Evolutionary conservation across 1,139 yeast species (phyloP).

Genomic region (Yamadazyma oceani): DNA sequence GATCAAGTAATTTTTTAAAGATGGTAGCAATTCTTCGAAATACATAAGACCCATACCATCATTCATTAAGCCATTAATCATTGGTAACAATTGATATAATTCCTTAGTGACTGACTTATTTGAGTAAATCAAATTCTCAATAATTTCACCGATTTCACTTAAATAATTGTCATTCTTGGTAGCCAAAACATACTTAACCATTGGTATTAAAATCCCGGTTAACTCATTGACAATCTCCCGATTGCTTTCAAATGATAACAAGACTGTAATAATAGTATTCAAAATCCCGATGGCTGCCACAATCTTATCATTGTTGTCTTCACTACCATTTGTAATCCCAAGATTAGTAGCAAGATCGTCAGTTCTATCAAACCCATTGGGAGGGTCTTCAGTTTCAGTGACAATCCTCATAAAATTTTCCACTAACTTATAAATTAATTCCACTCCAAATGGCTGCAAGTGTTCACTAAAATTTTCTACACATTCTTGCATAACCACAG

Average conservation of each 20-base stretch:
- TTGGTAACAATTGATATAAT: slow-evolving; percentile 73
- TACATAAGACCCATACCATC: slow-evolving; percentile 60
- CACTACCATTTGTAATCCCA: slow-evolving; percentile 10
- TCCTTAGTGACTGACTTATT: slow-evolving; percentile 67
- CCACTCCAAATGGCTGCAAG: slow-evolving; percentile 90
- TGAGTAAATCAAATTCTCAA: slow-evolving; percentile 82
- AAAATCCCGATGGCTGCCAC: slow-evolving; percentile 87
- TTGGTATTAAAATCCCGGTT: slow-evolving; percentile 75
- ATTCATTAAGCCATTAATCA: slow-evolving; percentile 51
- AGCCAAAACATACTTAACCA: slow-evolving; percentile 63
- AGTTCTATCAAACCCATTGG: slow-evolving; percentile 40
- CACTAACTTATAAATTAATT: slow-evolving; percentile 74
- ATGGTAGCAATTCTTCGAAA: slow-evolving; percentile 74
- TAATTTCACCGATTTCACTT: slow-evolving; percentile 78
- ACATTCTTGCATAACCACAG: slow-evolving; percentile 93
- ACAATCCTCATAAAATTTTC: slow-evolving; percentile 79
- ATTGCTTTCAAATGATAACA: slow-evolving; percentile 83
- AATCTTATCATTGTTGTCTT: slow-evolving; percentile 62
- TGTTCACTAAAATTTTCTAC: slow-evolving; percentile 88
- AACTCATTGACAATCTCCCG: slow-evolving; percentile 62
- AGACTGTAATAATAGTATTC: slow-evolving; percentile 84
- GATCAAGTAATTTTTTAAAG: slow-evolving; percentile 73
- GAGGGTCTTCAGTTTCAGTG: slow-evolving; percentile 63
- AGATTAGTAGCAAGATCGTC: slow-evolving; percentile 30
- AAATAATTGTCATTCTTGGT: slow-evolving; percentile 74